Evolutionary conservation across 306 rosid species (phyloP), one percentile per base, ranked within the genome.

Genomic region (Vigna nakashimae): DNA sequence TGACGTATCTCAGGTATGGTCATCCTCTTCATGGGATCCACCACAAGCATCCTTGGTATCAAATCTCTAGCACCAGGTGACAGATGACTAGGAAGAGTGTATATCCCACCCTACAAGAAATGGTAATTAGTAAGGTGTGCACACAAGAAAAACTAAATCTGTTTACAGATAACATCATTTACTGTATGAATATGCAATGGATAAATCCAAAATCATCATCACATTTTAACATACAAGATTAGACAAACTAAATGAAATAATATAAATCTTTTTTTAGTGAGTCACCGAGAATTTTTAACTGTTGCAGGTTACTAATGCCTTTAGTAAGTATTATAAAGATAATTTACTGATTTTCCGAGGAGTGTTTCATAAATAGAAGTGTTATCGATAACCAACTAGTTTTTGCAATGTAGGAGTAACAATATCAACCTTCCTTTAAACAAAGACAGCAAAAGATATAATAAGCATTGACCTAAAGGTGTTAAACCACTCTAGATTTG

Each of bases 21-120:
- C 88, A 95, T 82, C 76, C 98, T 85, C 84, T 86, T 95, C 93
- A 92, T 87, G 50, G 98, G 97, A 83, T 95, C 98, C 77, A 95
- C 98, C 50, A 88, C 90, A 59, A 95, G 98, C 91, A 95, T 85
- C 81, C 92, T 87, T 36, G 98, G 94, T 46, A 95, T 92, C 88
- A 95, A 87, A 75, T 92, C 92, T 78, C 96, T 89, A 71, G 98
- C 98, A 74, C 92, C 90, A 74, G 89, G 83, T 26, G 98, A 95
- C 75, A 95, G 83, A 88, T 92, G 97, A 82, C 98, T 88, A 1
- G 98, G 98, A 83, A 92, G 90, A 63, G 91, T 92, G 79, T 95
- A 95, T 71, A 95, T 89, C 74, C 98, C 98, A 57, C 95, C 95
- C 98, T 95, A 87, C 22, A 81, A 56, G 53, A 66, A 72, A 77